Evolutionary conservation across 768 basidiomycete genomes (phyloP).

Genomic region (Lactarius sanguifluus): DNA sequence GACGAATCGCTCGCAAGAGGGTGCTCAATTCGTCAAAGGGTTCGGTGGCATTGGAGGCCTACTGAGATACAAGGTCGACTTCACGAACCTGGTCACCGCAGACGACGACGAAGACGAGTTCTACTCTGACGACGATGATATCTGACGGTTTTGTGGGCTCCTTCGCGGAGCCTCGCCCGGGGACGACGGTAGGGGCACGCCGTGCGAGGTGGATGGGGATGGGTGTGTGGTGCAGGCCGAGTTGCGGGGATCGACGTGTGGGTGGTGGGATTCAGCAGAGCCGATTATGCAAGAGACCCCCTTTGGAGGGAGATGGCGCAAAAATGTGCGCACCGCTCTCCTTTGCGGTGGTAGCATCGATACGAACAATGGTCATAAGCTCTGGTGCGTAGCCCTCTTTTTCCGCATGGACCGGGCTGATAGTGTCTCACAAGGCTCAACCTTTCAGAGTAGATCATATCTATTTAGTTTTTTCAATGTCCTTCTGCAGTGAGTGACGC

Average conservation of each 20-base stretch:
- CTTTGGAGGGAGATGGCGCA: constrained; percentile 2
- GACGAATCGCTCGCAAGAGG: constrained; percentile 95
- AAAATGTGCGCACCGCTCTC: constrained; percentile 7
- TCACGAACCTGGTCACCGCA: constrained; percentile 68
- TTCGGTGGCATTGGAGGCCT: constrained; percentile 98
- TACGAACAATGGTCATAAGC: constrained; percentile 9
- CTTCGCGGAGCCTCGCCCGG: constrained; percentile 66
- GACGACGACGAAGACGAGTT: constrained; percentile 88
- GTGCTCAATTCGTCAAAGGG: constrained; percentile 96
- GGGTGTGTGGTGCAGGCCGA: constrained; percentile 4
- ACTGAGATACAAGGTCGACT: constrained; percentile 96
- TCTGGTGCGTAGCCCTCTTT: constrained; percentile 15
- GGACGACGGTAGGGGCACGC: constrained; percentile 49
- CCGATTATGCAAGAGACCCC: constrained; percentile 10
- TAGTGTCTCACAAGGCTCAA: background rate
- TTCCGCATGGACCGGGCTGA: background rate
- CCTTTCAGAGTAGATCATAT: background rate
- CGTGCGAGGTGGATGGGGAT: constrained; percentile 58
- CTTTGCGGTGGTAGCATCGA: constrained; percentile 9
- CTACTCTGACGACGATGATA: constrained; percentile 68
- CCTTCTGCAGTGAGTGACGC: background rate
- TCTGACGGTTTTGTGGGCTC: constrained; percentile 90
- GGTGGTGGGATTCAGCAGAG: constrained; percentile 5
- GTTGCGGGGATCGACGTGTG: constrained; percentile 7
- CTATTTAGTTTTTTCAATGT: constrained; percentile 10